Evolutionary conservation across 1,284 basidiomycete species (phyloP).

Genomic region (Fomitiporia mediterranea): DNA sequence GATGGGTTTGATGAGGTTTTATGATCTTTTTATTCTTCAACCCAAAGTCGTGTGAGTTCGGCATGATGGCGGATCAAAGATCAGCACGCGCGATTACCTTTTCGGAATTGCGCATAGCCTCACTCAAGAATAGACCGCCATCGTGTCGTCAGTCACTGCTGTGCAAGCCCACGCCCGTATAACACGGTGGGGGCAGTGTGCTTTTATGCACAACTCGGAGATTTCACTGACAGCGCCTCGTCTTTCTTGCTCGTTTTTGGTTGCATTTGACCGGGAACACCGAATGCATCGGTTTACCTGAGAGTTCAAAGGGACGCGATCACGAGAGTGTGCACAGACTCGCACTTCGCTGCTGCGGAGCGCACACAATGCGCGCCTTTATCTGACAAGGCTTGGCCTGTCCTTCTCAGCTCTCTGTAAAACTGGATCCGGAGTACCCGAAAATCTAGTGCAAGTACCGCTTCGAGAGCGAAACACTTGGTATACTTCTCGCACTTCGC

Average conservation of each 20-base stretch:
- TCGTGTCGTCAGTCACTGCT: background rate
- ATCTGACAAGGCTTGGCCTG: background rate
- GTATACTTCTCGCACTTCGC: background rate
- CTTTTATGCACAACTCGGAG: background rate
- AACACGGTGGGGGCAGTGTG: background rate
- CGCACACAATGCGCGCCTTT: background rate
- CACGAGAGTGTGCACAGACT: background rate
- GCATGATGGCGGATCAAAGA: background rate
- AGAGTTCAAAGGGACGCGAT: background rate
- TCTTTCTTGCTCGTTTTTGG: background rate
- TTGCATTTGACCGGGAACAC: slow-evolving; percentile 4
- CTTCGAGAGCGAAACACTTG: background rate
- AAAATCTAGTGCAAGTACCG: background rate
- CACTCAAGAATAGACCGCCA: background rate
- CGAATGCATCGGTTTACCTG: slow-evolving; percentile 1
- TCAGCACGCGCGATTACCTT: background rate
- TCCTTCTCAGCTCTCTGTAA: background rate
- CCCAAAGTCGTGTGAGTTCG: background rate
- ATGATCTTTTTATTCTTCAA: background rate
- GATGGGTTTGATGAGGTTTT: background rate
- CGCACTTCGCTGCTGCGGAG: slow-evolving; percentile 1
- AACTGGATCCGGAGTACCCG: background rate
- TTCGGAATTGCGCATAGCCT: background rate
- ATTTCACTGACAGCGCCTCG: background rate
- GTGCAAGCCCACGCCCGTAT: background rate